These are phyloP conservation scores for Irpex rosettiformis DNA, from an alignment of 1,284 basidiomycete species.

Conservation along the genomic window DNA sequence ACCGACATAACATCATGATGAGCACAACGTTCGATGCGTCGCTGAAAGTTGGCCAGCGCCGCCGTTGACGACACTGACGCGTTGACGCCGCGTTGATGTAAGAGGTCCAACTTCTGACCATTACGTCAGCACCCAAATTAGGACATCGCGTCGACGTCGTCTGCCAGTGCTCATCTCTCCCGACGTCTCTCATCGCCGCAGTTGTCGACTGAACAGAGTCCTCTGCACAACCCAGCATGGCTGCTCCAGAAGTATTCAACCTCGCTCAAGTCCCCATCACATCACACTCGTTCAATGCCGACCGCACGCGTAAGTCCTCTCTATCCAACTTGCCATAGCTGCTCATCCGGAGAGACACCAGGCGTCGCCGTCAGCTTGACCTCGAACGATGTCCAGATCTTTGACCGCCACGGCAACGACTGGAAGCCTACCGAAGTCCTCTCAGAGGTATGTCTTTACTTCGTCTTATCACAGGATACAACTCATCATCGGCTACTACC, in stretches of 20 bases:
- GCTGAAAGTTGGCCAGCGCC: too few relatives aligned
- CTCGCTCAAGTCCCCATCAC: slow-evolving; percentile 85
- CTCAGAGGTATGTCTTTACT: slow-evolving; percentile 63
- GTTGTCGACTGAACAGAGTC: slow-evolving; percentile 77
- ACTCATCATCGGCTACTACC: slow-evolving; percentile 1
- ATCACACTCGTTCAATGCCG: slow-evolving; percentile 90
- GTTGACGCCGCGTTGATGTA: too few relatives aligned
- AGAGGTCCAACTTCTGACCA: too few relatives aligned
- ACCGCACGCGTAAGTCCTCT: slow-evolving; percentile 71
- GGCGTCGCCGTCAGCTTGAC: slow-evolving; percentile 93
- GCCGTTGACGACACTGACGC: too few relatives aligned
- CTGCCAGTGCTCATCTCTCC: not conserved
- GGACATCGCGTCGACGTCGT: too few relatives aligned
- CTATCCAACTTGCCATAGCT: slow-evolving; percentile 4
- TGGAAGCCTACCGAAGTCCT: slow-evolving; percentile 84
- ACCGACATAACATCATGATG: too few relatives aligned
- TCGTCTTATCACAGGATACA: not conserved
- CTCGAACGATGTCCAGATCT: slow-evolving; percentile 87
- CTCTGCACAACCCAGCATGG: slow-evolving; percentile 65
- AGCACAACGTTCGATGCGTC: too few relatives aligned
- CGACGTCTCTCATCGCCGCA: slow-evolving; percentile 28
- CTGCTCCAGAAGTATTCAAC: slow-evolving; percentile 72
- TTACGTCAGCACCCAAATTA: too few relatives aligned
- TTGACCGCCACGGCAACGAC: slow-evolving; percentile 58
- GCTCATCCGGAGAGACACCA: slow-evolving; percentile 35